Evolutionary conservation across 495 filamentous ascomycete species (phyloP).

Genomic region (Geopyxis carbonaria): DNA sequence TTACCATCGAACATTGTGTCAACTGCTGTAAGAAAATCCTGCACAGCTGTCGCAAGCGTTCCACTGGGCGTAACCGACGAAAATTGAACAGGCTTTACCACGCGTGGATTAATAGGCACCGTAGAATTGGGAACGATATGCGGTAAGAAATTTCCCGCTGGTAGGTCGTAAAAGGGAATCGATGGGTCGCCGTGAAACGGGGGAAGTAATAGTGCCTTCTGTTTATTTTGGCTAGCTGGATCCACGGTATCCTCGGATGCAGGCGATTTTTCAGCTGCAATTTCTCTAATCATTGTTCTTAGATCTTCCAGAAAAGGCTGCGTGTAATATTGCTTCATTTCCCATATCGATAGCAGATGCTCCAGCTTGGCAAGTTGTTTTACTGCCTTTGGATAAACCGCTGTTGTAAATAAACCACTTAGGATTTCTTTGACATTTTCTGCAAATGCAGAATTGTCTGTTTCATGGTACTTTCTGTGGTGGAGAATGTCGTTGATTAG

Average conservation of each 20-base stretch:
- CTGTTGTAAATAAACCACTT: constrained; percentile 41
- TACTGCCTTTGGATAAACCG: constrained; percentile 42
- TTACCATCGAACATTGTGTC: constrained; percentile 41
- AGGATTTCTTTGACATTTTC: constrained; percentile 44
- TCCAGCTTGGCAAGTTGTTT: constrained; percentile 51
- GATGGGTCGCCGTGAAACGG: constrained; percentile 52
- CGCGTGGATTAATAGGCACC: constrained; percentile 49
- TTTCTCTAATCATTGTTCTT: constrained; percentile 38
- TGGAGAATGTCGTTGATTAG: constrained; percentile 70
- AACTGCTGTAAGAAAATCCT: constrained; percentile 48
- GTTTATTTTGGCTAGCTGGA: constrained; percentile 6
- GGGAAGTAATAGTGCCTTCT: constrained; percentile 17
- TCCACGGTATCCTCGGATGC: constrained; percentile 24
- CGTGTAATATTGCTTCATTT: constrained; percentile 49
- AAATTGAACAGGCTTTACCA: constrained; percentile 59
- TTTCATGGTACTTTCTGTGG: constrained; percentile 48
- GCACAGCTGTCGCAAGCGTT: constrained; percentile 45
- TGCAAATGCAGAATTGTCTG: constrained; percentile 37
- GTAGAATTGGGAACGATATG: constrained; percentile 62
- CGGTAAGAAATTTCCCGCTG: constrained; percentile 64
- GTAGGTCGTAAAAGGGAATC: constrained; percentile 67
- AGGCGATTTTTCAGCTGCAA: constrained; percentile 15
- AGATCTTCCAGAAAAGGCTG: constrained; percentile 42
- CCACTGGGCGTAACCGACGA: constrained; percentile 53
- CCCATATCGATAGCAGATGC: constrained; percentile 58